phyloP scores from a whole-genome alignment of 208 protist genomes.

The Leishmania tarentolae region DNA sequence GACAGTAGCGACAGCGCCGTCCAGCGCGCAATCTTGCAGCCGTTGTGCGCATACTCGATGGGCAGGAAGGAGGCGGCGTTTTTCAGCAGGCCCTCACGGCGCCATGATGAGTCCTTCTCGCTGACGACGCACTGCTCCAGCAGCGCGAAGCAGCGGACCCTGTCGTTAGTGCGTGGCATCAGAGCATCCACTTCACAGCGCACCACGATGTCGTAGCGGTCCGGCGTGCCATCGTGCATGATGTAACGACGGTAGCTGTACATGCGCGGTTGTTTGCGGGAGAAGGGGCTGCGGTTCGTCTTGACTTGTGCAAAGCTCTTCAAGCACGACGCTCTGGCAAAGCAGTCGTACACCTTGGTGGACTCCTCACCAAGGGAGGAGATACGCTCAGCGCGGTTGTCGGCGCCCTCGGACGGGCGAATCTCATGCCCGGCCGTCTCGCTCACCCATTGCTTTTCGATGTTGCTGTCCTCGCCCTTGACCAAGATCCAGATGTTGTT shows the following conservation, averaged over 20 bases:
- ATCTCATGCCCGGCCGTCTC: conserved; percentile 64
- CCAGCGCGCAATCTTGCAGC: conserved; percentile 87
- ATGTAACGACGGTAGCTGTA: conserved; percentile 87
- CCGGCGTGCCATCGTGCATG: conserved; percentile 65
- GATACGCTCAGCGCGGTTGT: conserved; percentile 54
- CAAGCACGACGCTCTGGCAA: conserved; percentile 59
- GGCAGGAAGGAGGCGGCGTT: conserved; percentile 56
- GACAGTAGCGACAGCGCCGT: conserved; percentile 81
- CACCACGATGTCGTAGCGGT: conserved; percentile 85
- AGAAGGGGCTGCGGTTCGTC: conserved; percentile 62
- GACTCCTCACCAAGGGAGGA: conserved; percentile 73
- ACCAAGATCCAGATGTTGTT: conserved; percentile 62
- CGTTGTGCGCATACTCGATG: conserved; percentile 65
- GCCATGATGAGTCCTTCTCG: conserved; percentile 54
- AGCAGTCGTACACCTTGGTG: conserved; percentile 71
- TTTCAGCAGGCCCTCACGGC: conserved; percentile 46
- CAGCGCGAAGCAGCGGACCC: conserved; percentile 79
- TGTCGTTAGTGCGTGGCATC: conserved; percentile 42
- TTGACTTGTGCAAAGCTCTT: conserved; percentile 55
- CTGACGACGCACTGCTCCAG: conserved; percentile 65
- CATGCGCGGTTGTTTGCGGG: conserved; percentile 64
- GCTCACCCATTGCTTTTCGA: conserved; percentile 88
- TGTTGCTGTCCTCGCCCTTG: conserved; percentile 50
- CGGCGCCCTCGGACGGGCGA: conserved; percentile 66
- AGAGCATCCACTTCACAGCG: conserved; percentile 86